Evolutionary conservation across 352 stramenopile species (phyloP).

Genomic region (Globisporangium rhizosaccharum): DNA sequence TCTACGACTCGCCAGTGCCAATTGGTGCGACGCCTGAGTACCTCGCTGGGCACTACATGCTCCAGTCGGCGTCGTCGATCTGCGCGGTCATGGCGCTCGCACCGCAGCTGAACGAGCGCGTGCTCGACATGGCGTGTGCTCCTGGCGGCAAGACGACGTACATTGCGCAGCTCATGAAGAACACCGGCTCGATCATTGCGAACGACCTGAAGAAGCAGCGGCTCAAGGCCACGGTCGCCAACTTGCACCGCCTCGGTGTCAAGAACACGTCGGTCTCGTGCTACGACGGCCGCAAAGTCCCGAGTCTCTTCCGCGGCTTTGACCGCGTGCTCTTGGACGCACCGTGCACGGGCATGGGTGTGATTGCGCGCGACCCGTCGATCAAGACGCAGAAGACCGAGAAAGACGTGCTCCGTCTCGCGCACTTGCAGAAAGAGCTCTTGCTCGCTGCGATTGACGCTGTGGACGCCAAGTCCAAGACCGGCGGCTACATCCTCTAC

Average conservation of each 20-base stretch:
- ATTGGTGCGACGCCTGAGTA: conserved; percentile 99
- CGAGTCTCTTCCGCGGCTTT: conserved; percentile 94
- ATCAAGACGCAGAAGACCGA: conserved; percentile 98
- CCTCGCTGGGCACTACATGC: conserved; percentile 99
- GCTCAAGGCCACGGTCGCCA: conserved; percentile 97
- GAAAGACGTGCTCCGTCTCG: conserved; percentile 86
- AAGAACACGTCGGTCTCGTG: conserved; percentile 97
- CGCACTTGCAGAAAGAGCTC: conserved; percentile 98
- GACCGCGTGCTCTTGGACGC: conserved; percentile 98
- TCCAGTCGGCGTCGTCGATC: conserved; percentile 98
- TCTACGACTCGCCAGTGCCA: conserved; percentile 97
- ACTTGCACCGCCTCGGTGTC: conserved; percentile 98
- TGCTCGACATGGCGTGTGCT: conserved; percentile 98
- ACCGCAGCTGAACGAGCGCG: conserved; percentile 94
- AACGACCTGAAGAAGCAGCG: conserved; percentile 99
- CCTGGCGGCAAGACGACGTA: conserved; percentile 99
- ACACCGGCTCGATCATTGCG: conserved; percentile 97
- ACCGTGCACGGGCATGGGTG: conserved; percentile 96
- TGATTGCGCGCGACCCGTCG: conserved; percentile 97
- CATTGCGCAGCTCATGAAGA: conserved; percentile 99
- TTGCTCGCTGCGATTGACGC: conserved; percentile 98
- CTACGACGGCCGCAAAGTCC: conserved; percentile 95
- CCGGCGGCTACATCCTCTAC: conserved; percentile 98
- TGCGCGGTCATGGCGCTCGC: conserved; percentile 97
- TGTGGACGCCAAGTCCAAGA: conserved; percentile 95